Conservation (phyloP, 2,329 filamentous ascomycete genomes). For the Ceratocystis harringtonii region DNA sequence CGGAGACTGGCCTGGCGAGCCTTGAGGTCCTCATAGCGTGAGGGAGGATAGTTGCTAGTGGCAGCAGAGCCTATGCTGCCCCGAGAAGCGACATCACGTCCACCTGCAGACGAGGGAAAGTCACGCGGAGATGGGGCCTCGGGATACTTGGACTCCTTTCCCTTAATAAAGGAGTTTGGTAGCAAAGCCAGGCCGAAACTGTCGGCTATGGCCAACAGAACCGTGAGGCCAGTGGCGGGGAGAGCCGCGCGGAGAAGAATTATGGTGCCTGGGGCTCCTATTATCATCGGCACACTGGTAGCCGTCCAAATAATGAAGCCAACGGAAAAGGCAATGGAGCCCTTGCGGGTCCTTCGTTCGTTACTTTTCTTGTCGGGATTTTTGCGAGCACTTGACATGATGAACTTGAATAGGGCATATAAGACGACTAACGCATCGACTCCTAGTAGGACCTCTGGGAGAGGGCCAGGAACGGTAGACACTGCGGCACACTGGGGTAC, state of each 20-base stretch:
- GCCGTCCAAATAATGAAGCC: conserved; percentile 39
- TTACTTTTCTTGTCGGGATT: conserved; percentile 24
- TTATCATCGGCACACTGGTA: conserved; percentile 37
- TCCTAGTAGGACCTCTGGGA: conserved; percentile 30
- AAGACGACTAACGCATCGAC: conserved; percentile 33
- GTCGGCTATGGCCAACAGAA: conserved; percentile 30
- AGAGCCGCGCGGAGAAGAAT: conserved; percentile 35
- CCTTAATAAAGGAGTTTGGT: conserved; percentile 21
- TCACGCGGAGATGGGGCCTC: conserved; percentile 18
- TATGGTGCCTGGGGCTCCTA: conserved; percentile 31
- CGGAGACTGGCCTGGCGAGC: conserved; percentile 19
- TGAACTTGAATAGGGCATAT: conserved; percentile 28
- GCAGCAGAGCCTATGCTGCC: conserved; percentile 28
- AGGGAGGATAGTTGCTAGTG: conserved; percentile 31
- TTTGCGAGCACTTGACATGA: conserved; percentile 21
- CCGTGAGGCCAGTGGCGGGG: conserved; percentile 35
- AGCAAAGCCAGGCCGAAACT: conserved; percentile 28
- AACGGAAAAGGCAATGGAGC: conserved; percentile 29
- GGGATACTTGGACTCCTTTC: conserved; percentile 13
- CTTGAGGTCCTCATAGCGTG: conserved; percentile 36
- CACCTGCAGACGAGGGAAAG: conserved; percentile 17
- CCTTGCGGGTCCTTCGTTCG: conserved; percentile 26
- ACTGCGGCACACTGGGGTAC: conserved; percentile 37
- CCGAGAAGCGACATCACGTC: conserved; percentile 18
- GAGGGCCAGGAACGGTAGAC: conserved; percentile 31